Evolutionary conservation across 345 rosid species (phyloP).

Genomic region (Populus davidiana): DNA sequence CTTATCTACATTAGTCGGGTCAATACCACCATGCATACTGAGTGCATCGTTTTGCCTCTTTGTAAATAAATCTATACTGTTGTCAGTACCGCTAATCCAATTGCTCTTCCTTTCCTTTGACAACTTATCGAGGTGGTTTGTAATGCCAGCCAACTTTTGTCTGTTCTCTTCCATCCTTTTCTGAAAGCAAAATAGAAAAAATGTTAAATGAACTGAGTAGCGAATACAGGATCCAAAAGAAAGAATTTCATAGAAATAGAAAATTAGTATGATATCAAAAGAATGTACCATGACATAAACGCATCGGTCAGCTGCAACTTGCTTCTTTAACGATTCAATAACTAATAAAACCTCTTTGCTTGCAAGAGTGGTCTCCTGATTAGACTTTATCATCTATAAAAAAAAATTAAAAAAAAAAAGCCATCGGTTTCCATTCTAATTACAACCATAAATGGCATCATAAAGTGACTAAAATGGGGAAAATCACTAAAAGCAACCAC

Average conservation of each 20-base stretch:
- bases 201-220: not conserved
- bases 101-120: conserved; percentile 56
- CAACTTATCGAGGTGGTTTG: conserved; percentile 44
- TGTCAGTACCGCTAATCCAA: conserved; percentile 26
- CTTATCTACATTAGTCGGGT: conserved; percentile 48
- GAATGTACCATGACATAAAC: conserved; percentile 56
- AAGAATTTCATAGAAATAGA: conserved; percentile 9
- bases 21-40: conserved; percentile 59
- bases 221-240: not conserved
- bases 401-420: not conserved
- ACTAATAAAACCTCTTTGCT: conserved; percentile 47
- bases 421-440: not conserved
- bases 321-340: conserved; percentile 62
- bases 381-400: not conserved
- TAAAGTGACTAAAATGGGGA: not conserved
- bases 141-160: conserved; percentile 53
- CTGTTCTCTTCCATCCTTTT: conserved; percentile 75
- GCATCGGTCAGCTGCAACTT: conserved; percentile 61
- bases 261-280: not conserved
- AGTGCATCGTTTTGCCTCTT: conserved; percentile 75
- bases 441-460: not conserved
- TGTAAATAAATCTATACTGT: conserved; percentile 54
- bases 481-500: not conserved
- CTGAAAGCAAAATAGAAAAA: conserved; percentile 37
- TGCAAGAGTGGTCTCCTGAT: conserved; percentile 17